Evolutionary conservation across 257 asterid species (phyloP), one percentile per base, ranked within the genome.

Genomic region (Verbascum thapsus): DNA sequence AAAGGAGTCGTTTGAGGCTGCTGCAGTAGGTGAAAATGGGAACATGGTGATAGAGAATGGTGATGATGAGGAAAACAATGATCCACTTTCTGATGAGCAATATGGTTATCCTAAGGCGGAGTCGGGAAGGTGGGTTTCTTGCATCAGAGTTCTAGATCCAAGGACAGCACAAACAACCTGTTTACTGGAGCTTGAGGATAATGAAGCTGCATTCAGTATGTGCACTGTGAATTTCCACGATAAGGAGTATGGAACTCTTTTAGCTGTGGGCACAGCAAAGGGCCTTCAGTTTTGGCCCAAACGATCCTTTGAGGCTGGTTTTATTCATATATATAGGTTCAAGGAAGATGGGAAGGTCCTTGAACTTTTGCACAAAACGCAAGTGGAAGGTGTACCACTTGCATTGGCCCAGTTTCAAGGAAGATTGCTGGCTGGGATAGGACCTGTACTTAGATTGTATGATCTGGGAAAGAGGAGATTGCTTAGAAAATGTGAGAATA

Each of bases 101-200:
- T 94, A 94, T 71, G 99, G 99, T 65, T 94, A 90, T 74, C 99
- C 99, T 12, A 94, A 94, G 81, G 83, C 95, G 16, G 98, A 94
- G 73, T 78, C 99, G 4, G 91, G 84, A 26, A 84, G 63, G 76
- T 94, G 99, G 99, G 99, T 86, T 51, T 94, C 99, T 67, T 94
- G 98, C 80, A 88, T 94, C 73, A 83, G 99, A 72, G 92, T 94
- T 74, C 84, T 94, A 63, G 98, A 90, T 69, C 99, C 99, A 23
- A 81, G 89, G 85, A 74, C 95, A 41, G 57, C 91, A 23, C 90
- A 81, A 30, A 94, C 96, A 10, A 81, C 96, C 43, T 94, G 99
- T 76, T 78, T 94, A 58, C 85, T 94, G 50, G 99, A 94, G 88
- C 96, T 94, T 80, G 95, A 90, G 84, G 95, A 94, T 61, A 88